Percentiles rank a stretch among this genome's conserved stretches.
These are phyloP conservation scores for Schwanniomyces pseudopolymorphus DNA, from an alignment of 805 yeast species.

Conservation along the genomic window DNA sequence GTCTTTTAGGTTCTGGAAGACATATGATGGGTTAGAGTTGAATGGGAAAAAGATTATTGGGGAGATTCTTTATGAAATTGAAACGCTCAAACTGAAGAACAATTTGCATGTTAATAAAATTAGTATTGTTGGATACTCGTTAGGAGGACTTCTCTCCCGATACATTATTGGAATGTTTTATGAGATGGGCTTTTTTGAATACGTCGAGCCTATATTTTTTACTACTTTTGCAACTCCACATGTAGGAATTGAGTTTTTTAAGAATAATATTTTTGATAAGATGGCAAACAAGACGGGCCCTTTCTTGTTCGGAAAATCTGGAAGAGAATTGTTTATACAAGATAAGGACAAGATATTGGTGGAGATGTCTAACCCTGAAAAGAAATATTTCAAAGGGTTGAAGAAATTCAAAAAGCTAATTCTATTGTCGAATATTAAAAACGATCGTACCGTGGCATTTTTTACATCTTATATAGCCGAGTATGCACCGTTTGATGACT, in stretches of 20 bases:
- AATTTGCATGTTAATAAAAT: conserved; percentile 53
- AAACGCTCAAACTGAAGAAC: conserved; percentile 30
- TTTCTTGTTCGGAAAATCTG: conserved; percentile 36
- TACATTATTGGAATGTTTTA: conserved; percentile 66
- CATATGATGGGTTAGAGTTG: conserved; percentile 40
- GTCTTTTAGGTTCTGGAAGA: conserved; percentile 42
- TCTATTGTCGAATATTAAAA: conserved; percentile 69
- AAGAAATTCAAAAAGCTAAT: conserved; percentile 54
- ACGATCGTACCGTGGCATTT: conserved; percentile 87
- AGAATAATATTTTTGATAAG: conserved; percentile 28
- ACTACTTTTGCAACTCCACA: conserved; percentile 47
- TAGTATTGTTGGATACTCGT: conserved; percentile 81
- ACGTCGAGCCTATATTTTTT: conserved; percentile 36
- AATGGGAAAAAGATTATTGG: conserved; percentile 35
- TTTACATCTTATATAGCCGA: conserved; percentile 77
- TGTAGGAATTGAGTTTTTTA: conserved; percentile 40
- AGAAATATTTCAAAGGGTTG: conserved; percentile 55
- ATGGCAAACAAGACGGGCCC: conserved; percentile 33
- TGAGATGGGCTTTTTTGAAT: conserved; percentile 34
- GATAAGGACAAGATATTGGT: conserved; percentile 47
- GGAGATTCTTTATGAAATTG: conserved; percentile 42
- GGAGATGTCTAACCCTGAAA: conserved; percentile 52
- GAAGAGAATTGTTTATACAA: conserved; percentile 32
- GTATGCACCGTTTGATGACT: conserved; percentile 68
- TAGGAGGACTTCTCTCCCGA: conserved; percentile 84